phyloP scores from a whole-genome alignment of 345 rosid species.

The Brassica juncea region DNA sequence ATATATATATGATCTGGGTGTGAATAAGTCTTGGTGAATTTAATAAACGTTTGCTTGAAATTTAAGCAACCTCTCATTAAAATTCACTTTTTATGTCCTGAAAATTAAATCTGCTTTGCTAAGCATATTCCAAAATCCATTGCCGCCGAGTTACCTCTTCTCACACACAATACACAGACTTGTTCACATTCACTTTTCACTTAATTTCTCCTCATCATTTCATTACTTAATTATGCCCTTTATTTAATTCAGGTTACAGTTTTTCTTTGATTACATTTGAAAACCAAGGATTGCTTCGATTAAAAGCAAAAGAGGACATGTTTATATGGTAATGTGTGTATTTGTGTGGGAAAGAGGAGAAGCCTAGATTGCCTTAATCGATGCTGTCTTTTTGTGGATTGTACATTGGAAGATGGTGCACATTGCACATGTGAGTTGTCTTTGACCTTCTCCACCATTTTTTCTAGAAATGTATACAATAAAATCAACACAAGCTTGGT shows the following conservation, averaged over 20 bases:
- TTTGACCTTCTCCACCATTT: conserved; percentile 38
- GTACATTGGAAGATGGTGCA: conserved; percentile 37
- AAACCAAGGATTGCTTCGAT: conserved; percentile 38
- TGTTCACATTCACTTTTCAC: conserved; percentile 38
- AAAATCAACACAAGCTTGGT: not conserved
- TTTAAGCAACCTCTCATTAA: conserved; percentile 27
- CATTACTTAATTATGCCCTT: conserved; percentile 8
- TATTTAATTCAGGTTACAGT: conserved; percentile 3
- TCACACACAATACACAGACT: conserved; percentile 30
- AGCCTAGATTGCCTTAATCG: conserved; percentile 36
- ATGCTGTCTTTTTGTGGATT: conserved; percentile 39
- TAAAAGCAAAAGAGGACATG: conserved; percentile 37
- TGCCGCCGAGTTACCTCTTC: conserved; percentile 34
- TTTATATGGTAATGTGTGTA: conserved; percentile 37
- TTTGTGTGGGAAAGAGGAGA: conserved; percentile 40
- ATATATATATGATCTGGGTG: conserved; percentile 1
- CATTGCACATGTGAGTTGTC: conserved; percentile 42
- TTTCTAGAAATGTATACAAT: not conserved
- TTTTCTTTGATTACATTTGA: conserved; percentile 30
- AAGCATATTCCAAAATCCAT: conserved; percentile 26
- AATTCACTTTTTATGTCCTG: conserved; percentile 18
- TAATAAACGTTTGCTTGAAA: conserved; percentile 35
- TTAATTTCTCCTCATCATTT: conserved; percentile 31
- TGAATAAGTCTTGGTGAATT: conserved; percentile 22
- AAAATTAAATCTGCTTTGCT: conserved; percentile 29